A percentile compares a stretch with the other conserved stretches of the same genome.
Conservation (phyloP, 768 basidiomycete species). For the Tulasnella sp. region DNA sequence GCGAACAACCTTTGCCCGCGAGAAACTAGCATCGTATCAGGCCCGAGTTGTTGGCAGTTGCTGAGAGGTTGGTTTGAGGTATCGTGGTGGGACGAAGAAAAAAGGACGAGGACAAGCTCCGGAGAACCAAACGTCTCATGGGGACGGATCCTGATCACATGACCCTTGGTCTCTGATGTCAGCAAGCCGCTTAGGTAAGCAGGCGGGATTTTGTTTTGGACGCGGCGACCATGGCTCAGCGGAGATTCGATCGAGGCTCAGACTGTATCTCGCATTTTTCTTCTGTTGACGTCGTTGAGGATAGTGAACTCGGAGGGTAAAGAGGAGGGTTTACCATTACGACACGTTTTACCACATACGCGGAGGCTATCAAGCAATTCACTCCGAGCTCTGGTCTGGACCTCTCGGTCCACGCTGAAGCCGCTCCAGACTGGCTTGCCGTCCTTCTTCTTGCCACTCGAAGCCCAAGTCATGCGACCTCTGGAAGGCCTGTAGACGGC, state of each 20-base stretch:
- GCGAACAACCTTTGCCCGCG: neutral
- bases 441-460: neutral
- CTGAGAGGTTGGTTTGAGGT: neutral
- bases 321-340: neutral
- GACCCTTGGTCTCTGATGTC: neutral
- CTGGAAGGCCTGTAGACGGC: neutral
- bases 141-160: constrained; percentile 14
- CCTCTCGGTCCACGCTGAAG: neutral
- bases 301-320: neutral
- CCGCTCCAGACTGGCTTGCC: neutral
- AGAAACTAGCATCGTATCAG: neutral
- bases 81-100: constrained; percentile 5
- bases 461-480: constrained; percentile 2
- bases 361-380: neutral
- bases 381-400: neutral
- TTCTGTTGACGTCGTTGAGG: neutral
- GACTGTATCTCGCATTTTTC: neutral
- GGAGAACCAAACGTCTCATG: neutral
- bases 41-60: neutral
- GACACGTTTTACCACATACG: neutral
- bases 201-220: neutral
- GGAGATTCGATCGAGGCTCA: constrained; percentile 16
- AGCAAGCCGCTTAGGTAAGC: neutral
- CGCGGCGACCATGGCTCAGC: constrained; percentile 15
- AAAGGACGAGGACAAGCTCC: neutral